Base-by-base conservation (phyloP, 2,329 filamentous ascomycete genomes). In the Clarireedia monteithiana region DNA sequence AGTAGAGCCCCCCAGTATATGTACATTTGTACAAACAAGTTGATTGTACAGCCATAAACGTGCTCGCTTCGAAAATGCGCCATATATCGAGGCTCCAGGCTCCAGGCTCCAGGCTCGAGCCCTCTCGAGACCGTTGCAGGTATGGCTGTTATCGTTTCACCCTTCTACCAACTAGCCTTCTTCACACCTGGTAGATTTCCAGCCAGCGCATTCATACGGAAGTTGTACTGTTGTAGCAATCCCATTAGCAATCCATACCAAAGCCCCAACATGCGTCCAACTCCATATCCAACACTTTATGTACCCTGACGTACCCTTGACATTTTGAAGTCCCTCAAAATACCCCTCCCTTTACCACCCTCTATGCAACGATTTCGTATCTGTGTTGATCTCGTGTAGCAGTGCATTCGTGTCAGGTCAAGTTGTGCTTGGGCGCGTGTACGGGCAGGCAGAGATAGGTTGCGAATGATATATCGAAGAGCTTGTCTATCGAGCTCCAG, bases 281-380 rank as follows among this genome's bases (percentile, higher is more conserved):
- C 15, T 10, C 38, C 12, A 26, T 26, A 17, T 9, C 5, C 15
- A 34, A 26, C 6, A 38, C 17, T 26, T 9, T 2, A 17, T 30
- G n/a, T 6, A 5, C 27, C 27, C 27, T 27, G n/a, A 78, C 89
- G 70, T 80, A 97, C 92, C 76, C 92, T 82, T 58, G 86, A 85
- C 80, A 99, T 81, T 73, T 91, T 89, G 68, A 99, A 99, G 69
- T 94, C 92, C 56, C 90, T 84, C 63, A 97, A 79, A n/a, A 99
- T 79, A 85, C 91, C 90, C 64, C 90, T 81, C 17, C 86, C 86
- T 71, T 89, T 91, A n/a, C 94, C 94, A 63, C 91, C 91, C 70
- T 92, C 81, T 53, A 95, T 86, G 76, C 94, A 99, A 64, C 94
- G 79, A 74, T 96, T 97, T 72, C 87, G 85, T 71, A 99, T 91